phyloP scores from a whole-genome alignment of 805 yeast genomes.

The Wilhelminamyces savonicus region DNA sequence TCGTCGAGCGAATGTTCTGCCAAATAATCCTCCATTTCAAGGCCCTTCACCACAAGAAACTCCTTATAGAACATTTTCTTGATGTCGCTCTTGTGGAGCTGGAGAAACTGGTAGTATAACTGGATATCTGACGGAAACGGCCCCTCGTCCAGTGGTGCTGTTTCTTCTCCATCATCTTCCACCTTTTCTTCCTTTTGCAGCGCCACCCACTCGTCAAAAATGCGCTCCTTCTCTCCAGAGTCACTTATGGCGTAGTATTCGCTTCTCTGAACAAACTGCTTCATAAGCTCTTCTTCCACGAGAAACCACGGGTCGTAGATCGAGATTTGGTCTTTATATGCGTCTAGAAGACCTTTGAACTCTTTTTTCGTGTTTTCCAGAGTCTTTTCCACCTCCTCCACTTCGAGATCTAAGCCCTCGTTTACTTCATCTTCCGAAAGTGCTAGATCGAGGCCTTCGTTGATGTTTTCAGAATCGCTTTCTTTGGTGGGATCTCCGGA shows the following conservation, averaged over 20 bases:
- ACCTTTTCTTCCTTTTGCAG: no score
- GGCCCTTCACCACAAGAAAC: conserved; percentile 13
- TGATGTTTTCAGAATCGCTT: background rate
- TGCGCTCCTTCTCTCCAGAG: conserved; percentile 4
- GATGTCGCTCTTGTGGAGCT: conserved; percentile 21
- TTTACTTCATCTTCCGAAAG: conserved; percentile 2
- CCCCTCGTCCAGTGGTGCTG: background rate
- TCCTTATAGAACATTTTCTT: conserved; percentile 20
- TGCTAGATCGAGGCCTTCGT: conserved; percentile 5
- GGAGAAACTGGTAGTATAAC: conserved; percentile 18
- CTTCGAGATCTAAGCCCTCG: background rate
- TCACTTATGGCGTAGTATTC: conserved; percentile 20
- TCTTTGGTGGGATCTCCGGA: background rate
- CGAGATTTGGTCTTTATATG: conserved; percentile 17
- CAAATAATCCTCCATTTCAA: conserved; percentile 6
- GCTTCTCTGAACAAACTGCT: conserved; percentile 20
- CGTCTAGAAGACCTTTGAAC: conserved; percentile 21
- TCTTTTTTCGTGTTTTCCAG: no score
- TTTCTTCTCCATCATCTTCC: background rate
- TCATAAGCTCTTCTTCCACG: conserved; percentile 29
- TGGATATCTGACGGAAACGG: conserved; percentile 11
- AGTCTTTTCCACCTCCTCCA: background rate
- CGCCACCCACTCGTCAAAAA: conserved; percentile 9
- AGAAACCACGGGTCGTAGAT: conserved; percentile 32
- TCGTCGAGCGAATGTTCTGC: conserved; percentile 1